Evolutionary conservation across 352 stramenopile genomes (phyloP), one percentile per base, ranked within the genome.

Genomic region (Pythium diclinum): DNA sequence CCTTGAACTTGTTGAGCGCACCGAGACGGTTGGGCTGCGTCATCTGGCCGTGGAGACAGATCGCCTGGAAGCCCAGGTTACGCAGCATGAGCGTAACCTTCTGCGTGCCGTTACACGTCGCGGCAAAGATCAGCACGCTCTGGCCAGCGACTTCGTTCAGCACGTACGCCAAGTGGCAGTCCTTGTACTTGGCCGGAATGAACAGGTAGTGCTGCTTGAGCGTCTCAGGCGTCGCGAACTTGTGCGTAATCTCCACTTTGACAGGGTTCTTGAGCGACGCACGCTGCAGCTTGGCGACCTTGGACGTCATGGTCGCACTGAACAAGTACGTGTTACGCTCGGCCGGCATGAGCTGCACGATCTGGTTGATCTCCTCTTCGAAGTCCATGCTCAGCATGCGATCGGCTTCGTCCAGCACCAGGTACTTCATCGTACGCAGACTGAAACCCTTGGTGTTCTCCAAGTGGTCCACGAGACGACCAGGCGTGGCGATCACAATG

Each of bases 151-250:
- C 92, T 75, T 99, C 97, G 75, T 99, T 98, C 11, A 99, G 88
- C 34, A 99, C 71, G 73, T 98, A 99, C 11, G 96, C 95, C 46
- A 99, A 82, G 76, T 99, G 99, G 72, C 91, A 98, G 77, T 99
- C 97, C 87, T 99, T 99, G 87, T 98, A 99, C 72, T 99, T 99
- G 44, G 97, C 97, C 16, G 97, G 97, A 56, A 99, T 98, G 78
- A 99, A 99, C 1, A 99, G 66, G 72, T 99, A 99, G 80, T 97
- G 92, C 79, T 99, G 97, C 65, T 98, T 86, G 13, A 99, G 85
- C 62, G 97, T 98, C 71, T 98, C 97, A 8, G 97, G 97, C 14
- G 97, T 99, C 61, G 97, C 91, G 64, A 99, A 99, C 73, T 99
- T 99, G 67, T 96, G 96, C 11, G 91, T 98, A 44, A 99, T 97